phyloP scores from a whole-genome alignment of 1,139 yeast species.

The Hemisphaericaspora subhashii region DNA sequence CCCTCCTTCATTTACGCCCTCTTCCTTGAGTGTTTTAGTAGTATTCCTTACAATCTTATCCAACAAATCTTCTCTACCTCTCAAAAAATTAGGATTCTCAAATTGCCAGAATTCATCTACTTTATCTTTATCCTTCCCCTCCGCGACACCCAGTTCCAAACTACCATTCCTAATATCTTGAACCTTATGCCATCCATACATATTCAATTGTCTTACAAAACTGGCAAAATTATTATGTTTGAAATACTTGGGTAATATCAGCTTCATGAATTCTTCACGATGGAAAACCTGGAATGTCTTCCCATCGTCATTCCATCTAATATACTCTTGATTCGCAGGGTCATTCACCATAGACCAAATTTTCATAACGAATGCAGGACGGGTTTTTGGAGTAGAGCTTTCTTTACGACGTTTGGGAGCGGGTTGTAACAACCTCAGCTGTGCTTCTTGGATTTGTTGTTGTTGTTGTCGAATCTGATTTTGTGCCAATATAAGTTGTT shows the following conservation, averaged over 20 bases:
- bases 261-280: constrained; percentile 82
- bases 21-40: constrained; percentile 20
- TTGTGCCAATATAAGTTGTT: constrained; percentile 4
- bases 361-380: constrained; percentile 90
- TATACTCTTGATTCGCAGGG: constrained; percentile 61
- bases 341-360: constrained; percentile 96
- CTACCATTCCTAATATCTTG: constrained; percentile 74
- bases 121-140: constrained; percentile 48
- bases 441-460: constrained; percentile 5
- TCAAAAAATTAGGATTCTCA: constrained; percentile 75
- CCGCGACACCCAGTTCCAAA: constrained; percentile 28
- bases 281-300: constrained; percentile 80
- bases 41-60: constrained; percentile 64
- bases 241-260: constrained; percentile 83
- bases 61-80: constrained; percentile 69
- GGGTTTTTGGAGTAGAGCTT: constrained; percentile 34
- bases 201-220: constrained; percentile 91
- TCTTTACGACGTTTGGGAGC: constrained; percentile 33
- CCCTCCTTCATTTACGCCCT: constrained; percentile 28
- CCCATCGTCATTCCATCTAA: constrained; percentile 86
- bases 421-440: constrained; percentile 3
- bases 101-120: constrained; percentile 64
- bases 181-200: constrained; percentile 98
- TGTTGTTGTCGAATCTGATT: constrained; percentile 14
- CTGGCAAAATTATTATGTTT: constrained; percentile 93